These are phyloP conservation scores for Calamus simplicifolius DNA, from an alignment of 176 grass and related monocot species.

Conservation along the genomic window DNA sequence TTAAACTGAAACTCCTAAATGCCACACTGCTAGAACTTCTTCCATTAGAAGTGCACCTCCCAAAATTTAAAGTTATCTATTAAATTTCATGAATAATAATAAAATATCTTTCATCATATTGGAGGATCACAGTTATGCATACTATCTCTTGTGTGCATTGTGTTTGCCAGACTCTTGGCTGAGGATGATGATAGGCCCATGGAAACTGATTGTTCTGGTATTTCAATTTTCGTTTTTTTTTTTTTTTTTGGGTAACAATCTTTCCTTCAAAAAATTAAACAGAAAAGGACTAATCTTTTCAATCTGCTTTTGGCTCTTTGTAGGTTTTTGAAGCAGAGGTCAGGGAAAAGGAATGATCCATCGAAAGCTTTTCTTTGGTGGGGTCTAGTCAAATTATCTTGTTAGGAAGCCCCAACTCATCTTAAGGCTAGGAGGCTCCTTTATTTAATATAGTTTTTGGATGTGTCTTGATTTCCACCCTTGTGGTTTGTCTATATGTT, in stretches of 20 bases:
- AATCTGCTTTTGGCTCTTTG: conserved; percentile 24
- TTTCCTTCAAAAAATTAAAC: conserved; percentile 12
- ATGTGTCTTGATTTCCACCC: too few relatives aligned
- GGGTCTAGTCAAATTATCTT: conserved; percentile 31
- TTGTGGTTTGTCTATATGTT: conserved; percentile 1
- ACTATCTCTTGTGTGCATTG: not conserved
- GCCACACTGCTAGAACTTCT: too few relatives aligned
- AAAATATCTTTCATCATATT: too few relatives aligned
- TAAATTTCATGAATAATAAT: too few relatives aligned
- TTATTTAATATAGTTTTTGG: too few relatives aligned
- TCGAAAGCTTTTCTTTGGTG: not conserved
- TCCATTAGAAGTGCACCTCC: too few relatives aligned
- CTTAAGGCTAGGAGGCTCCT: too few relatives aligned
- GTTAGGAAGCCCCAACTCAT: conserved; percentile 7
- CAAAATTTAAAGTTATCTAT: too few relatives aligned
- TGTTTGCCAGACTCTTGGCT: not conserved
- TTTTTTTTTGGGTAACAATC: not conserved
- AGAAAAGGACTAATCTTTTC: conserved; percentile 24
- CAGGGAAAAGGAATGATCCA: not conserved
- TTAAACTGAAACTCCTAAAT: too few relatives aligned
- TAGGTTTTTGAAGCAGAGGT: conserved; percentile 23
- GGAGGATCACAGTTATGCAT: not conserved
- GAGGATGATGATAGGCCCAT: conserved; percentile 8
- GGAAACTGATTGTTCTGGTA: not conserved
- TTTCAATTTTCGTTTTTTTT: too few relatives aligned